phyloP scores from a whole-genome alignment of 768 basidiomycete species.

The Boletus rubropictus region DNA sequence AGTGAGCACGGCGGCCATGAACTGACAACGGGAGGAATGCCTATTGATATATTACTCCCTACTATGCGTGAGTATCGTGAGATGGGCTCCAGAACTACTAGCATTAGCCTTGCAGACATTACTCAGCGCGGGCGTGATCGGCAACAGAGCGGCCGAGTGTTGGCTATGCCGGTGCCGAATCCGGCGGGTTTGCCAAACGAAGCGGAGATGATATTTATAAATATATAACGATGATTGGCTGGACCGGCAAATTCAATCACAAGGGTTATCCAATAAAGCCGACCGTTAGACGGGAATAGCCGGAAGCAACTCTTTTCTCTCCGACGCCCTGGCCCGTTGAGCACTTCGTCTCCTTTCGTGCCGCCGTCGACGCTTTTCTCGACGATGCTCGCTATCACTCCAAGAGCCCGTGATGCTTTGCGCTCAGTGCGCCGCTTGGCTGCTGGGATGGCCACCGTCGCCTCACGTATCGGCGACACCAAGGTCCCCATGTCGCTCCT shows the following conservation, averaged over 20 bases:
- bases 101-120: no score
- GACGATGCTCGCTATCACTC: slow-evolving; percentile 62
- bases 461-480: slow-evolving; percentile 78
- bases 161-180: neutral
- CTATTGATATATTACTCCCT: neutral
- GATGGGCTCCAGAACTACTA: neutral
- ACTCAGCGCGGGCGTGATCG: neutral
- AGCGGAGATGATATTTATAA: slow-evolving; percentile 20
- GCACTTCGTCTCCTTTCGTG: neutral
- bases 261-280: slow-evolving; percentile 15
- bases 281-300: slow-evolving; percentile 17
- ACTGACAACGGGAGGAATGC: neutral
- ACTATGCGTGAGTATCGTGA: neutral
- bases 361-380: slow-evolving; percentile 26
- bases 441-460: slow-evolving; percentile 76
- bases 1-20: neutral
- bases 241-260: slow-evolving; percentile 8
- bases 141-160: slow-evolving; percentile 9
- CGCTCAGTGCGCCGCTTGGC: slow-evolving; percentile 48
- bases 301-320: slow-evolving; percentile 19
- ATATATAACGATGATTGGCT: slow-evolving; percentile 19
- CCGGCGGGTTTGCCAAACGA: neutral
- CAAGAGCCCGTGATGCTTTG: slow-evolving; percentile 48
- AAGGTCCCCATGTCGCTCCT: slow-evolving; percentile 86
- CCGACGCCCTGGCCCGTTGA: slow-evolving; percentile 19